Evolutionary conservation across 352 stramenopile genomes (phyloP), one percentile per base, ranked within the genome.

Genomic region (Pythium utonaiense): DNA sequence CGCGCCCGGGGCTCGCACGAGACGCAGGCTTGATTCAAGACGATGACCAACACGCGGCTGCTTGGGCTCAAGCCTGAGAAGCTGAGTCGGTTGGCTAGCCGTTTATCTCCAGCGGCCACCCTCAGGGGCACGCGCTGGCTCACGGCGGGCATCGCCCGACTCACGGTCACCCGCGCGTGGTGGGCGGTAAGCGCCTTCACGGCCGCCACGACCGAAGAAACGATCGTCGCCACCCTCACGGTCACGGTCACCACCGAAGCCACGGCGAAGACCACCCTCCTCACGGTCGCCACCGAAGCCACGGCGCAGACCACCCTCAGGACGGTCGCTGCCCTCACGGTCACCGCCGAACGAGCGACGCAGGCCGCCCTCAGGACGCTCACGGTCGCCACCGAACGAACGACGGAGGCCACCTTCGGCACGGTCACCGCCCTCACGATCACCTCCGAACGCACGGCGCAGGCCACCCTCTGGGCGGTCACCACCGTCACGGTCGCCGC

Each of bases 71-170:
- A 21, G 48, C 17, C 27, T 13, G 24, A 7, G 12, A 16, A n/a
- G n/a, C 28, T 22, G 24, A 54, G 27, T 16, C 48, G 22, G 48
- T 19, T 25, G 2, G 25, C 42, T 31, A 34, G 70, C 81, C n/a
- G 30, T 57, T 68, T 82, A 89, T 79, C 80, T 80, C 80, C 80
- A 89, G 36, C 77, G 76, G 21, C 79, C 79, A 59, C 76, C 87
- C 41, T 89, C 77, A 28, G 77, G 80, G 13, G 80, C 77, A 28
- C 77, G 77, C 24, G 66, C 48, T 40, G 34, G 27, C 42, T 83
- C 75, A 21, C 77, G 75, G 57, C 62, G 65, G 12, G 68, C 57
- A 25, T 57, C 60, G 27, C 52, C 21, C 59, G 51, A 49, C 16
- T 66, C 57, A 13, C 59, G 49, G 56, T 60, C 64, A 28, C 75